A percentile compares a stretch with the other conserved stretches of the same genome.
phyloP scores from a whole-genome alignment of 2,329 filamentous ascomycete species.

The Emergomyces pasteurianus region DNA sequence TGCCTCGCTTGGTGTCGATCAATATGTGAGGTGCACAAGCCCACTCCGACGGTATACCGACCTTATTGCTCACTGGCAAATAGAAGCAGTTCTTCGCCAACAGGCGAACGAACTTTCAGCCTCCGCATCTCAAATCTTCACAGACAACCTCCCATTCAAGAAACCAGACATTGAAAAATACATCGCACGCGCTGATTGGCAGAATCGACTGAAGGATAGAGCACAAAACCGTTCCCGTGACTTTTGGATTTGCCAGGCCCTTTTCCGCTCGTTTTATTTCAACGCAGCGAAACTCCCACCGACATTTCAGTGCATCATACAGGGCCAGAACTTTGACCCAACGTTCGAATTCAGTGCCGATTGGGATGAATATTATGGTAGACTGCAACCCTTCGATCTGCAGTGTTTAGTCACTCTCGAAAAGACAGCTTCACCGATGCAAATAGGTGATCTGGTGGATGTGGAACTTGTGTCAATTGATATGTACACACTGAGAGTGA shows the following conservation, averaged over 20 bases:
- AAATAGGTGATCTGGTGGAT: slow-evolving; percentile 12
- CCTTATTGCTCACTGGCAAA: slow-evolving; percentile 52
- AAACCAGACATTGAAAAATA: slow-evolving; percentile 36
- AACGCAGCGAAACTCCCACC: slow-evolving; percentile 40
- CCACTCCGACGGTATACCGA: slow-evolving; percentile 51
- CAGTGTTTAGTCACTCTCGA: slow-evolving; percentile 10
- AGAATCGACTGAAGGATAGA: slow-evolving; percentile 29
- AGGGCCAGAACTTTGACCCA: slow-evolving; percentile 20
- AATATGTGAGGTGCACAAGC: slow-evolving; percentile 48
- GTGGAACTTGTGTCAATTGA: slow-evolving; percentile 10
- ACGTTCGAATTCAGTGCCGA: slow-evolving; percentile 5
- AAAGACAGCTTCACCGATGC: slow-evolving; percentile 3
- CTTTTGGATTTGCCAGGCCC: slow-evolving; percentile 42
- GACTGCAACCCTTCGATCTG: slow-evolving; percentile 12
- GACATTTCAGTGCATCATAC: slow-evolving; percentile 30
- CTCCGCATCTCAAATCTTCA: slow-evolving; percentile 18
- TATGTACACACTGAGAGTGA: slow-evolving; percentile 11
- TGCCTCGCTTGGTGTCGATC: slow-evolving; percentile 37
- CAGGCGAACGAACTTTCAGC: slow-evolving; percentile 39
- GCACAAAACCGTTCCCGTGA: slow-evolving; percentile 26
- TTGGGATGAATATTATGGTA: slow-evolving; percentile 8
- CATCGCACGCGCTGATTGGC: slow-evolving; percentile 32
- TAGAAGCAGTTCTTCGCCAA: slow-evolving; percentile 48
- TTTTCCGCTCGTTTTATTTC: slow-evolving; percentile 48
- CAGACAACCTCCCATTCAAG: slow-evolving; percentile 39